Percentiles rank a stretch among this genome's conserved stretches.
Evolutionary conservation across 2,329 filamentous ascomycete genomes (phyloP).

Genomic region (Fusarium stilboides): DNA sequence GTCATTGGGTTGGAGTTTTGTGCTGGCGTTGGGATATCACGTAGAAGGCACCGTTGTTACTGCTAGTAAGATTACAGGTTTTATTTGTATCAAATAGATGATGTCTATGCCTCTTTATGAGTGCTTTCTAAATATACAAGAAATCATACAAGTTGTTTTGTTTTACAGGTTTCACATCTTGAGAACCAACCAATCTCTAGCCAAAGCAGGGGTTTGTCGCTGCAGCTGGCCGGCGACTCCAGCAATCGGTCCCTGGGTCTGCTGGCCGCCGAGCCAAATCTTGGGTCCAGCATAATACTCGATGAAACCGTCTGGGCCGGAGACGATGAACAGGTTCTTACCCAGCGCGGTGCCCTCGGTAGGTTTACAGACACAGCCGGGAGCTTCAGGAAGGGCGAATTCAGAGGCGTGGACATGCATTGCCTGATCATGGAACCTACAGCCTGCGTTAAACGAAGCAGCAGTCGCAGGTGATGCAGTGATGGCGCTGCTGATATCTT

Average conservation of each 20-base stretch:
- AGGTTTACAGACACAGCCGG: conserved; percentile 48
- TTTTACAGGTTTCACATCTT: conserved; percentile 60
- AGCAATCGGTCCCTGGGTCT: conserved; percentile 81
- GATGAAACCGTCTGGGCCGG: conserved; percentile 93
- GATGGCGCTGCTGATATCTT: conserved; percentile 61
- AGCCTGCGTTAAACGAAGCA: conserved; percentile 40
- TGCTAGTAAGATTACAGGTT: conserved; percentile 30
- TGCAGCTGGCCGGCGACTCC: conserved; percentile 77
- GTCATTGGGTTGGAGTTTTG: conserved; percentile 27
- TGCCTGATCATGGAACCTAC: conserved; percentile 52
- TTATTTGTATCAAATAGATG: conserved; percentile 33
- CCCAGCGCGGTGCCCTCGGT: conserved; percentile 53
- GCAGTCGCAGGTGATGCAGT: conserved; percentile 1
- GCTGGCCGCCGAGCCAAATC: conserved; percentile 78
- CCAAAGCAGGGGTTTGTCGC: conserved; percentile 57
- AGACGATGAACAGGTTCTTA: conserved; percentile 83
- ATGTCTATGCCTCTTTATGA: conserved; percentile 29
- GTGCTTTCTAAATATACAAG: conserved; percentile 10
- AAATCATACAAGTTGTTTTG: conserved; percentile 13
- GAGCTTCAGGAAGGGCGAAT: conserved; percentile 50
- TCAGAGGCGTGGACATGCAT: conserved; percentile 52
- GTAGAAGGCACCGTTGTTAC: conserved; percentile 36
- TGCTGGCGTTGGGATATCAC: conserved; percentile 42
- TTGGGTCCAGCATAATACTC: conserved; percentile 85
- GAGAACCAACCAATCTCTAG: conserved; percentile 66